A percentile compares a stretch with the other conserved stretches of the same genome.
Evolutionary conservation across 106 monocot genomes (phyloP).

Genomic region (Dioscorea dumetorum): DNA sequence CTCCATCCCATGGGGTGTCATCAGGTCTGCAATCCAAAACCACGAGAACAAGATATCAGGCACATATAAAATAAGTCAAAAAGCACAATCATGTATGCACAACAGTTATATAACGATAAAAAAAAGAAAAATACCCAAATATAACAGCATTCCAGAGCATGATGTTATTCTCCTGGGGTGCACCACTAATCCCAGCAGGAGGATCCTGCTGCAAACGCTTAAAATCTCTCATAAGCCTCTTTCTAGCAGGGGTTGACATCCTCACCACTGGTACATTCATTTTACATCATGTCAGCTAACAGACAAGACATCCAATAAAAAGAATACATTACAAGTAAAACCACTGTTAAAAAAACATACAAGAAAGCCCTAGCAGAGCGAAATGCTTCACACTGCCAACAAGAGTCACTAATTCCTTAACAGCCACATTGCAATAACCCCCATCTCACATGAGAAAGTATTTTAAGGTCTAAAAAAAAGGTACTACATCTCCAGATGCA

Average conservation of each 20-base stretch:
- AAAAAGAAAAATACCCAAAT: constrained; percentile 30
- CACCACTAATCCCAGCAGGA: constrained; percentile 46
- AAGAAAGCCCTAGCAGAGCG: too few species aligned
- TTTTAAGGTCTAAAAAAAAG: too few species aligned
- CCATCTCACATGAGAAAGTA: too few species aligned
- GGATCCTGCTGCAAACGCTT: constrained; percentile 42
- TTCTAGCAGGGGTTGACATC: constrained; percentile 44
- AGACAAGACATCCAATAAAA: too few species aligned
- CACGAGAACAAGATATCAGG: not conserved
- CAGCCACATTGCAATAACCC: too few species aligned
- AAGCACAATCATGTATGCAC: not conserved
- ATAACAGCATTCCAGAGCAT: constrained; percentile 53
- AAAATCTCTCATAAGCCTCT: constrained; percentile 41
- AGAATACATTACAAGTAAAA: too few species aligned
- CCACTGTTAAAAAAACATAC: too few species aligned
- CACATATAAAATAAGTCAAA: not conserved
- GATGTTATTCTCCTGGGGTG: constrained; percentile 45
- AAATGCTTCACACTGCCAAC: too few species aligned
- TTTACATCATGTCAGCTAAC: too few species aligned
- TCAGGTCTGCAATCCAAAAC: constrained; percentile 32
- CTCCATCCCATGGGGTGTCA: constrained; percentile 59
- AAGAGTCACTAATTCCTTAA: too few species aligned
- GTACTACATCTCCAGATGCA: not conserved
- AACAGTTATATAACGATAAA: not conserved
- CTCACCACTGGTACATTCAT: constrained; percentile 4